Base-by-base conservation (phyloP, 495 filamentous ascomycete species). In the Aspergillus ellipticus region DNA sequence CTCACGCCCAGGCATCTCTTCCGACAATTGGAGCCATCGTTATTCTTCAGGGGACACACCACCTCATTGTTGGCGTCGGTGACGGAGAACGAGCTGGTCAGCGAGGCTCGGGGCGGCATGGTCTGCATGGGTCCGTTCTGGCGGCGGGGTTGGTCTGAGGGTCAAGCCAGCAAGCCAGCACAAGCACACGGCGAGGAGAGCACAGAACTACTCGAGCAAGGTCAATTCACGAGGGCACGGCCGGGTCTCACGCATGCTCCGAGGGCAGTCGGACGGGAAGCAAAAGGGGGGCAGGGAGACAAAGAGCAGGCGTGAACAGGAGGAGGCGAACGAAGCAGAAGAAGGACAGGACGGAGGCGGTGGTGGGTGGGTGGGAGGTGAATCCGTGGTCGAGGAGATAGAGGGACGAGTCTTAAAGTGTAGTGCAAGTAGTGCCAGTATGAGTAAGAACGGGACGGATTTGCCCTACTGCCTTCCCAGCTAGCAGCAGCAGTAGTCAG, bases 1-100 rank as follows among this genome's bases (percentile, higher is more conserved):
- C 93, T 89, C 78, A 97, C 94, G 72, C 94, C 94, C 66, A 94
- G 82, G 74, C 94, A 98, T 78, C 94, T 83, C 79, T 98, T 98
- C 68, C 94, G 89, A 82, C 94, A 98, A 77, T 87, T 91, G 63
- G 94, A 96, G 64, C 91, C 90, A 83, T 98, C 94, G 57, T 96
- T 91, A 70, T 96, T 97, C 66, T 85, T 86, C 77, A 98, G 76
- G 57, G 94, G 94, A 79, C 94, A 98, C 56, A 97, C 90, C 61
- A 98, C 93, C 73, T 97, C 94, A 73, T 95, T 95, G 68, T 87
- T 91, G 69, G 86, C 84, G 77, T 96, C 91, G 58, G 89, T 87
- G 65, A 96, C 88, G 60, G 92, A 93, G 69, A 96, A 96, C 52
- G 91, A 95, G 71, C 87, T 87, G 55, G 89, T 92, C 67, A 95